Conservation (phyloP, 2,329 filamentous ascomycete species). For the Colletotrichum costaricense region DNA sequence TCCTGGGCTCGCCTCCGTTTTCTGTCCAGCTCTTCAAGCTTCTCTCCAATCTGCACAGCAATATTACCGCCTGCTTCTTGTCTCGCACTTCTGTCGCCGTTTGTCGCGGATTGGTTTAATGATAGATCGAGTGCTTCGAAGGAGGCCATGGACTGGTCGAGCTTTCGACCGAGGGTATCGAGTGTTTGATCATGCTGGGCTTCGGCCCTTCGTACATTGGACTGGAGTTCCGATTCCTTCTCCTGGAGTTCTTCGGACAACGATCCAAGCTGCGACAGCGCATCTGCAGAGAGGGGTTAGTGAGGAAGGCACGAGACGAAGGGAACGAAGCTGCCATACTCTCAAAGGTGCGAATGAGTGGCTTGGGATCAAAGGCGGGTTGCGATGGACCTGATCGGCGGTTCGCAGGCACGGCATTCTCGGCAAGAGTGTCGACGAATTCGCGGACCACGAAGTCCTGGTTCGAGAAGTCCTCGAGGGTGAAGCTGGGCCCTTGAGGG, state of each 20-base stretch:
- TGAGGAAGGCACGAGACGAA: background rate
- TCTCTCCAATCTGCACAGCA: conserved; percentile 94
- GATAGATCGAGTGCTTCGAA: conserved; percentile 92
- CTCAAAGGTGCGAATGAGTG: conserved; percentile 95
- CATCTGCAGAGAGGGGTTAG: conserved; percentile 57
- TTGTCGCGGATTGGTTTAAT: conserved; percentile 68
- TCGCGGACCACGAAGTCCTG: conserved; percentile 98
- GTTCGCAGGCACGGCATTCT: conserved; percentile 81
- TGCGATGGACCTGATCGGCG: conserved; percentile 78
- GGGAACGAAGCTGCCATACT: conserved; percentile 53
- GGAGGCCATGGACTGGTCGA: conserved; percentile 90
- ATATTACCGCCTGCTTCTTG: conserved; percentile 80
- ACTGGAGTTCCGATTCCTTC: conserved; percentile 90
- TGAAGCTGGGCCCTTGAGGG: conserved; percentile 84
- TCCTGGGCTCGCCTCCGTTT: conserved; percentile 91
- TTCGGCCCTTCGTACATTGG: conserved; percentile 90
- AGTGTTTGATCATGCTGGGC: conserved; percentile 92
- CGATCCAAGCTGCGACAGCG: conserved; percentile 74
- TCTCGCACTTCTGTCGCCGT: conserved; percentile 56
- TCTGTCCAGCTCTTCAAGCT: conserved; percentile 91
- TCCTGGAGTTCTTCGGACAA: conserved; percentile 88
- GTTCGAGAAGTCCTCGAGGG: conserved; percentile 86
- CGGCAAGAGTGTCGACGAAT: conserved; percentile 93
- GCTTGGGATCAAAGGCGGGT: conserved; percentile 90
- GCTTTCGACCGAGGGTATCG: conserved; percentile 85